Percentiles rank a stretch among this genome's conserved stretches.
phyloP scores from a whole-genome alignment of 176 grass and related monocot species.

The Phyllostachys edulis region DNA sequence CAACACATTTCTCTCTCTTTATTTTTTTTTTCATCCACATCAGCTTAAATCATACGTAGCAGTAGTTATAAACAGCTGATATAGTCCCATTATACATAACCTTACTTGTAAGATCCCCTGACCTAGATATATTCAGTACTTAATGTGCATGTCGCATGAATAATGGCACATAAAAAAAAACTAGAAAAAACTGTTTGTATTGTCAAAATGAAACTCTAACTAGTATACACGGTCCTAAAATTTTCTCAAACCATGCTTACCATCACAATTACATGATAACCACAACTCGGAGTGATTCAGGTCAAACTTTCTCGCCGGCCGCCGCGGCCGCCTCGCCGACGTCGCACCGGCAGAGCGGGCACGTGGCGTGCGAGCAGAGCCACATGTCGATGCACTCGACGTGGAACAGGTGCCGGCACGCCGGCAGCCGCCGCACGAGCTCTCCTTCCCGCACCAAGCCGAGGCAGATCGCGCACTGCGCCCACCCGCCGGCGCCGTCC shows the following conservation, averaged over 20 bases:
- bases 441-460: constrained; percentile 36
- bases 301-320: neutral
- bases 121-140: neutral
- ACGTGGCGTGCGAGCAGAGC: constrained; percentile 51
- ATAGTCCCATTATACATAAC: too few species aligned
- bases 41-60: too few species aligned
- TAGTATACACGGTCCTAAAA: neutral
- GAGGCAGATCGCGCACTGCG: constrained; percentile 58
- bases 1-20: too few species aligned
- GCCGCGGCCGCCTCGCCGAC: neutral
- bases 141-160: neutral
- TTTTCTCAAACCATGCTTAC: neutral
- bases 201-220: neutral
- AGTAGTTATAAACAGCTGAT: too few species aligned
- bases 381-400: constrained; percentile 63
- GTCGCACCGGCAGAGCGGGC: constrained; percentile 57
- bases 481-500: constrained; percentile 19
- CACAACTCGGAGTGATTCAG: neutral
- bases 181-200: neutral
- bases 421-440: constrained; percentile 46
- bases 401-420: constrained; percentile 57
- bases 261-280: neutral
- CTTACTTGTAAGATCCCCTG: neutral
- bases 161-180: neutral
- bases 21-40: too few species aligned